Base-by-base conservation (phyloP, 345 rosid genomes). In the Gossypium mustelinum region DNA sequence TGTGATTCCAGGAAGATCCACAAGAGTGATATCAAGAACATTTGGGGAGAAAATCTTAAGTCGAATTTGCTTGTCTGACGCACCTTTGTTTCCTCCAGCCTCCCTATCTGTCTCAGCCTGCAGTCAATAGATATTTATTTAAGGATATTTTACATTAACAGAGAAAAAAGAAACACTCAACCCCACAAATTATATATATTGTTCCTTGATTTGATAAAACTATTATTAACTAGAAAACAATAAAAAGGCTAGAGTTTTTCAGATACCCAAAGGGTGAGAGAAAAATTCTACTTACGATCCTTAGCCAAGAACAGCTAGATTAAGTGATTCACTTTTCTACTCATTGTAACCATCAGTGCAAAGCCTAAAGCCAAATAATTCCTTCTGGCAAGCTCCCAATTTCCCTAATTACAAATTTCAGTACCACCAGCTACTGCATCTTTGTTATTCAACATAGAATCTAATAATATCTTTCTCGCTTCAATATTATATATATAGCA, bases 1-100 rank as follows among this genome's bases (percentile, higher is more conserved):
- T 16, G 97, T 94, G 74, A 90, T 89, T 63, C 98, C 98, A 68
- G 98, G 98, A 71, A 92, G 89, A 84, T 94, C 98, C 72, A 94
- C 98, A 70, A 94, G 92, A 41, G 92, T 88, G 16, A 94, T 94
- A 84, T 92, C 95, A 58, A 94, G 86, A 79, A 94, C 97, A 84
- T 89, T 93, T 9, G 98, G 98, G 2, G 98, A 94, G 82, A 72
- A 89, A 69, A 94, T 94, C 81, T 94, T 92, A 76, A 94, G 80
- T 47, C 97, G 87, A 77, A 94, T 92, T 76, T 89, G 97, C 81
- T 88, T 82, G 85, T 94, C 98, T 7, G 97, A 87, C 73, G 92
- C 93, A 63, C 97, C 97, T 86, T 92, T 94, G 86, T 92, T 92
- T 22, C 78, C 91, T 56, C 98, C 98, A 41, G 92, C 93, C 78